Conservation (phyloP, 345 rosid species). For the Balakata baccata region DNA sequence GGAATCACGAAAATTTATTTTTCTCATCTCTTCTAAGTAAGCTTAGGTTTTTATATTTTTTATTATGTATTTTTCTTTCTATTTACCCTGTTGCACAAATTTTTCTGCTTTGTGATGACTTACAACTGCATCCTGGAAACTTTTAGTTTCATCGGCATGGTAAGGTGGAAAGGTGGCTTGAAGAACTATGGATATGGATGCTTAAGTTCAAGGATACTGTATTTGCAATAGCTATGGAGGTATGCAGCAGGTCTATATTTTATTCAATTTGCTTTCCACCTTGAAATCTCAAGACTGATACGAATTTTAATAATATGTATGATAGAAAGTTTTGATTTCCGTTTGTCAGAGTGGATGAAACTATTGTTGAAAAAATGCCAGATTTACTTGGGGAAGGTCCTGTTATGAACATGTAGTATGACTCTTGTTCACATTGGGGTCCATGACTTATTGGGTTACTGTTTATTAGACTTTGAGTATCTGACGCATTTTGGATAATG, state of each 20-base stretch:
- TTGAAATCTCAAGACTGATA: background rate
- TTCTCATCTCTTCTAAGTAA: background rate
- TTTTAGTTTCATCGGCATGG: conserved; percentile 56
- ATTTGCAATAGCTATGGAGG: conserved; percentile 65
- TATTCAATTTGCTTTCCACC: background rate
- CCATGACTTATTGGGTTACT: background rate
- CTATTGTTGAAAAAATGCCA: background rate
- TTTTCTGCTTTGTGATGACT: background rate
- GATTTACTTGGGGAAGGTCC: background rate
- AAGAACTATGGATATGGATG: conserved; percentile 85
- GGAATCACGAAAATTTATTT: background rate
- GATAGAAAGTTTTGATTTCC: background rate
- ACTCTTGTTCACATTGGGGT: background rate
- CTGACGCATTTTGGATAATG: background rate
- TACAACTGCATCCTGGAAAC: conserved; percentile 7
- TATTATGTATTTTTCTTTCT: background rate
- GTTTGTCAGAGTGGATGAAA: background rate
- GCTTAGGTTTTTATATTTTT: background rate
- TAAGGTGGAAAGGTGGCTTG: conserved; percentile 71
- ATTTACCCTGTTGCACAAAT: background rate
- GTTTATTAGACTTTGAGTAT: background rate
- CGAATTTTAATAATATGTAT: background rate
- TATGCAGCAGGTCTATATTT: conserved; percentile 19
- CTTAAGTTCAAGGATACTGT: conserved; percentile 73
- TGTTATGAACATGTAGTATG: background rate